Percentiles rank a stretch among this genome's conserved stretches.
These are phyloP conservation scores for Themeda triandra DNA, from an alignment of 176 grass and related monocot species.

Conservation along the genomic window DNA sequence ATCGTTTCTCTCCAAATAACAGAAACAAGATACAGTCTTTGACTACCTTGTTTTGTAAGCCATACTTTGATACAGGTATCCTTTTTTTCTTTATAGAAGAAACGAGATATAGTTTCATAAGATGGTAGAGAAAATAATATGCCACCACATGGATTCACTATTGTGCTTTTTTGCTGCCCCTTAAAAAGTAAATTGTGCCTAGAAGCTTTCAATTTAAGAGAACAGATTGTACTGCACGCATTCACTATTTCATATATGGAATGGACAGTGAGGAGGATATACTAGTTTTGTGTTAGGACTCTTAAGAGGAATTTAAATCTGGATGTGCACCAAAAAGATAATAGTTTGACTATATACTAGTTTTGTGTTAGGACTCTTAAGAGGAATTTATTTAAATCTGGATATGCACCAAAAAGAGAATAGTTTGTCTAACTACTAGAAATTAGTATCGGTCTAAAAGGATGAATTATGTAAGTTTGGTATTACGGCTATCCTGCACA, in stretches of 20 bases:
- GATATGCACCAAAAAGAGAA: neutral
- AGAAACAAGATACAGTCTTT: neutral
- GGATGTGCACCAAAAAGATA: neutral
- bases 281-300: neutral
- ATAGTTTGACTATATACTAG: neutral
- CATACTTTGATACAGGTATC: neutral
- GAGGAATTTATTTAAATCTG: neutral
- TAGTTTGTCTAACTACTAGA: neutral
- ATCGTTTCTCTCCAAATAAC: neutral
- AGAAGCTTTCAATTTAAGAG: neutral
- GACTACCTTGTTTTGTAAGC: neutral
- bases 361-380: neutral
- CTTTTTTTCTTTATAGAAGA: neutral
- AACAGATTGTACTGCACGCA: neutral
- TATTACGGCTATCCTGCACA: neutral
- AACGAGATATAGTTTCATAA: neutral
- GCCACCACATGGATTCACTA: neutral
- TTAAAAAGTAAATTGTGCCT: neutral
- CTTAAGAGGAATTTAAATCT: neutral
- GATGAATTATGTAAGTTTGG: neutral
- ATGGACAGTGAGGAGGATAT: neutral
- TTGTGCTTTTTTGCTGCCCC: neutral
- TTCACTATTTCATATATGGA: neutral
- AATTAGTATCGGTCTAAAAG: slow-evolving; percentile 2
- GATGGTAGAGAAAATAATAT: neutral